These are phyloP conservation scores for Saccharomycopsis sp. DNA, from an alignment of 805 yeast genomes.

Conservation along the genomic window DNA sequence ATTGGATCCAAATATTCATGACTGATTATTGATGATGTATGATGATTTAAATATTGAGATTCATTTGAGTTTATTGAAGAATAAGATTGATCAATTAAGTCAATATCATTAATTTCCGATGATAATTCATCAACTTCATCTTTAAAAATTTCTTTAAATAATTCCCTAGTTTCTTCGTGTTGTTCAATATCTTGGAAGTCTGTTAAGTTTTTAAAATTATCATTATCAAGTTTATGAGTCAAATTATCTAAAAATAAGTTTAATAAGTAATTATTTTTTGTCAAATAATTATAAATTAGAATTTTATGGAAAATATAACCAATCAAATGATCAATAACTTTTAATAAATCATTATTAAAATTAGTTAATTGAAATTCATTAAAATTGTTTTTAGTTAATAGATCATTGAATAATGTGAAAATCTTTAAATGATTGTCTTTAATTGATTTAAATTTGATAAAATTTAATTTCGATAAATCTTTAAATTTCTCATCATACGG, in stretches of 20 bases:
- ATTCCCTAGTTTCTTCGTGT: too few relatives aligned
- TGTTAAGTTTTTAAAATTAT: too few relatives aligned
- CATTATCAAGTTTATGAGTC: not conserved
- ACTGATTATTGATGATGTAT: not conserved
- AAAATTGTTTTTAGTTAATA: not conserved
- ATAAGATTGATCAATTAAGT: not conserved
- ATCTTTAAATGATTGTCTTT: slow-evolving; percentile 8
- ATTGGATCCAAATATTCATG: not conserved
- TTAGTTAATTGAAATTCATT: slow-evolving; percentile 2
- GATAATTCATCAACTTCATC: not conserved
- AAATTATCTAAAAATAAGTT: slow-evolving; percentile 1
- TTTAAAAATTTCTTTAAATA: too few relatives aligned
- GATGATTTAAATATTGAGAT: not conserved
- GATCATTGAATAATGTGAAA: not conserved
- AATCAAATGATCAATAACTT: slow-evolving; percentile 3
- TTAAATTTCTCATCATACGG: not conserved
- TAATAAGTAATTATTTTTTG: slow-evolving; percentile 7
- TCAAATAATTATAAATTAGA: slow-evolving; percentile 10
- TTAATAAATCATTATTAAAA: slow-evolving; percentile 1
- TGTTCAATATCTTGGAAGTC: too few relatives aligned
- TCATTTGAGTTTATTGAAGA: not conserved
- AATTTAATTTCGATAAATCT: slow-evolving; percentile 6
- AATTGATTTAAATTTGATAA: slow-evolving; percentile 2
- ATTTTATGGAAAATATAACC: slow-evolving; percentile 11
- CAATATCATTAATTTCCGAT: not conserved